Evolutionary conservation across 2,329 filamentous ascomycete genomes (phyloP), one percentile per base, ranked within the genome.

Genomic region (Xylaria sp.): DNA sequence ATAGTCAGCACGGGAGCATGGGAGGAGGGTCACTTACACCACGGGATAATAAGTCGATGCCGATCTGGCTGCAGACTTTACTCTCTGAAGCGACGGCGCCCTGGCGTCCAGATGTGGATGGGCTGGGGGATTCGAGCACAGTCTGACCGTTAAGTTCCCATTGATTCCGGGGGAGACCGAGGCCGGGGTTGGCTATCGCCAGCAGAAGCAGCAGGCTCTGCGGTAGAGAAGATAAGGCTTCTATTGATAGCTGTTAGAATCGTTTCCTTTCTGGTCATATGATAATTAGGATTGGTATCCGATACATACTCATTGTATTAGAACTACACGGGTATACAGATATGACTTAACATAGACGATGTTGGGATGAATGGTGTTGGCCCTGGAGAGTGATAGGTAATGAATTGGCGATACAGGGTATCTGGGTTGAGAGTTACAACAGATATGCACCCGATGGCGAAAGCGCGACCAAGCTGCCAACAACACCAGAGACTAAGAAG

Each of bases 1-100:
- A n/a, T n/a, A n/a, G n/a, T n/a, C n/a, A 31, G n/a, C 5, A 21
- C 12, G 4, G 19, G 5, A 37, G 3, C 14, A n/a, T 14, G 19
- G 2, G 28, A 23, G 35, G 31, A 43, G 11, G 25, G 31, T 11
- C 28, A 72, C 72, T 73, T 42, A 74, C 72, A 46, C 74, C 74
- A 37, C 63, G 64, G 4, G 64, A 65, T 4, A 76, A 64, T 19
- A 76, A 62, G 42, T 75, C 72, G 35, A 75, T 74, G 33, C 74
- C 74, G 58, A 76, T 72, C 60, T 75, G 66, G 51, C 74, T 76
- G 56, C 74, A 76, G 17, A 71, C 63, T 60, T 67, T 72, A 50
- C 67, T 74, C 59, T 76, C 74, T 42, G 66, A 70, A n/a, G 74
- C 73, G 38, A 76, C 72, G 35, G 71, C 73, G 9, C 73, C 74